Conservation (phyloP, 2,329 filamentous ascomycete species). For the Aspergillus fumigatiaffinis region DNA sequence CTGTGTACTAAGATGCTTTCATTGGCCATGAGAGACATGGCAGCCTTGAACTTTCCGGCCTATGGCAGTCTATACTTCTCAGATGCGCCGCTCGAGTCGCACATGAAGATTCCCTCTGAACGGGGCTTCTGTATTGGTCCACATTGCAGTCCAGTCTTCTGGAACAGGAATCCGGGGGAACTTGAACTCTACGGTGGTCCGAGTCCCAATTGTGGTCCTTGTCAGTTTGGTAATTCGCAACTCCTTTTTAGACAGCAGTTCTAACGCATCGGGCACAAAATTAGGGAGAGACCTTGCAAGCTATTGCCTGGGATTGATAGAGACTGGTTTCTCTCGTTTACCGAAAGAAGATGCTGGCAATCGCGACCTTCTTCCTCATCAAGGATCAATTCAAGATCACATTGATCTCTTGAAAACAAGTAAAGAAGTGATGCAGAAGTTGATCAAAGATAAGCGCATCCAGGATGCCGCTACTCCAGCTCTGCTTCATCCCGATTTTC, state of each 20-base stretch:
- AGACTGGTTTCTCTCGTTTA: slow-evolving; percentile 19
- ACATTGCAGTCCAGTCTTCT: slow-evolving; percentile 21
- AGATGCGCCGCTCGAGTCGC: slow-evolving; percentile 19
- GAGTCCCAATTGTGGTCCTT: slow-evolving; percentile 20
- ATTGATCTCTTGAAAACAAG: slow-evolving; percentile 11
- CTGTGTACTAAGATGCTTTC: slow-evolving; percentile 28
- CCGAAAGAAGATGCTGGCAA: slow-evolving; percentile 5
- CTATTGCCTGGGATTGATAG: slow-evolving; percentile 13
- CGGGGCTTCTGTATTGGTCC: slow-evolving; percentile 33
- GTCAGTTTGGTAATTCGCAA: slow-evolving; percentile 6
- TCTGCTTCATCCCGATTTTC: slow-evolving; percentile 28
- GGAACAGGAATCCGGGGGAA: slow-evolving; percentile 13
- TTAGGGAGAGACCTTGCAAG: too few species aligned
- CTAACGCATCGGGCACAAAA: not conserved
- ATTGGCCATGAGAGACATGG: slow-evolving; percentile 27
- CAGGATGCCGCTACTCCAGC: slow-evolving; percentile 15
- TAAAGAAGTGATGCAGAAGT: slow-evolving; percentile 17
- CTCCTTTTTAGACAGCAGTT: not conserved
- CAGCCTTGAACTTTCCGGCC: slow-evolving; percentile 32
- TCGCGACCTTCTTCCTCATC: slow-evolving; percentile 6
- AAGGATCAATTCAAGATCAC: slow-evolving; percentile 17
- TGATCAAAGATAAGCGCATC: slow-evolving; percentile 19
- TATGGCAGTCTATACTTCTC: slow-evolving; percentile 38
- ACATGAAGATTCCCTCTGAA: slow-evolving; percentile 21
- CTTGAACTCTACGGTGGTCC: slow-evolving; percentile 14